phyloP scores from a whole-genome alignment of 2,329 filamentous ascomycete genomes.

The Xylogone sp. region DNA sequence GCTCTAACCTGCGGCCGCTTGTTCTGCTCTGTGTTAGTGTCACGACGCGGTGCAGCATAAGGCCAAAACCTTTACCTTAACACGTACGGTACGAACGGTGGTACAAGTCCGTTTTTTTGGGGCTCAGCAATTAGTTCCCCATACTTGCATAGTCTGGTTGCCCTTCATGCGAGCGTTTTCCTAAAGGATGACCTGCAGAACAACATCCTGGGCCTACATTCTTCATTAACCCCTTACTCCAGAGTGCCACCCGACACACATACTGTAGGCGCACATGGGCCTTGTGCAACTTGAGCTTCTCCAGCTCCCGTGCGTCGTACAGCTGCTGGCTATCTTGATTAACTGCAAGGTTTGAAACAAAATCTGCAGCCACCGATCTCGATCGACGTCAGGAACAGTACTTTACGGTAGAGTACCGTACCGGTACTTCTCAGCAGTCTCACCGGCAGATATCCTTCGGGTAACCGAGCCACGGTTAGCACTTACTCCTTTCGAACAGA shows the following conservation, averaged over 20 bases:
- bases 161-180: not conserved
- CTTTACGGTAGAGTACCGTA: not conserved
- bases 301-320: not conserved
- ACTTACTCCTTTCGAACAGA: too few relatives aligned
- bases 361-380: not conserved
- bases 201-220: not conserved
- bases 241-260: not conserved
- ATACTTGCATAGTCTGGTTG: too few relatives aligned
- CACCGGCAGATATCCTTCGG: too few relatives aligned
- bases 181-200: not conserved
- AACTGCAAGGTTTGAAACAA: not conserved
- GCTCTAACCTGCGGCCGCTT: too few relatives aligned
- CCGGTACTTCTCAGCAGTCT: not conserved
- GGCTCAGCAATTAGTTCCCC: too few relatives aligned
- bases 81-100: too few relatives aligned
- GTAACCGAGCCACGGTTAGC: too few relatives aligned
- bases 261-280: not conserved
- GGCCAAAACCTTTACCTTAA: too few relatives aligned
- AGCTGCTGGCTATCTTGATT: not conserved
- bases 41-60: too few relatives aligned
- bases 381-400: not conserved
- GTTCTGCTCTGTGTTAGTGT: too few relatives aligned
- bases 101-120: too few relatives aligned
- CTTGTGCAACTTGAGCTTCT: not conserved
- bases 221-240: not conserved